Conservation (phyloP, 106 monocot genomes). For the Chionographis japonica region DNA sequence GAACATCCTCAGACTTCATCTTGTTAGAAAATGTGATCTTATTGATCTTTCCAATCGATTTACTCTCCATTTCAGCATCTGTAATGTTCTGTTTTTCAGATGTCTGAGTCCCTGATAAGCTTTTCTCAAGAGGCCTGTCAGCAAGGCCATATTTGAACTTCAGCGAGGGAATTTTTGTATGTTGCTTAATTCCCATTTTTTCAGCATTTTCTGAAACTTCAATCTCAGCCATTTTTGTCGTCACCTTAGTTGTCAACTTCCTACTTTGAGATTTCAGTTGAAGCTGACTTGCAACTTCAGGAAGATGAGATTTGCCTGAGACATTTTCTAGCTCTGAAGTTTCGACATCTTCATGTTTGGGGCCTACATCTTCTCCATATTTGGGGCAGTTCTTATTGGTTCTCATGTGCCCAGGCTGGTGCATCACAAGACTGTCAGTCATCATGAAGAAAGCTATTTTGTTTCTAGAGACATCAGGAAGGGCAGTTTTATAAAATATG, state of each 20-base stretch:
- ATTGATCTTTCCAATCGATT: slow-evolving; percentile 53
- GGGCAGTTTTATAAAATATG: not conserved
- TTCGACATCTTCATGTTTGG: slow-evolving; percentile 12
- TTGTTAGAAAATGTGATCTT: slow-evolving; percentile 72
- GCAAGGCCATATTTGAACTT: slow-evolving; percentile 73
- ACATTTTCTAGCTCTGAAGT: slow-evolving; percentile 39
- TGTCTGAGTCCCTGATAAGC: slow-evolving; percentile 18
- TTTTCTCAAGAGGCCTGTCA: slow-evolving; percentile 51
- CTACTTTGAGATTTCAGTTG: slow-evolving; percentile 56
- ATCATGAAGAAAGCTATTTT: slow-evolving; percentile 2
- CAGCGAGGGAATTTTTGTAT: slow-evolving; percentile 45
- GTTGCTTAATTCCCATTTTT: slow-evolving; percentile 20
- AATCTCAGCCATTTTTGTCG: slow-evolving; percentile 11
- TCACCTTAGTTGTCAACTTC: slow-evolving; percentile 39
- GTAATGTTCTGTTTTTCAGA: slow-evolving; percentile 27
- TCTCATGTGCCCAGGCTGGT: slow-evolving; percentile 90
- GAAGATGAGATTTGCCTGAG: slow-evolving; percentile 25
- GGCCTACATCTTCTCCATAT: slow-evolving; percentile 61
- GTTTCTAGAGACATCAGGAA: not conserved
- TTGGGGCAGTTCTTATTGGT: slow-evolving; percentile 98
- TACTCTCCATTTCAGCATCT: slow-evolving; percentile 29
- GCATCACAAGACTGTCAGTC: slow-evolving; percentile 15
- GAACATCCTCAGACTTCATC: slow-evolving; percentile 37
- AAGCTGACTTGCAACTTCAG: slow-evolving; percentile 31
- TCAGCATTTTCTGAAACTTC: slow-evolving; percentile 43